A percentile compares a stretch with the other conserved stretches of the same genome.
Conservation (phyloP, 495 filamentous ascomycete species). For the Podospora conica region DNA sequence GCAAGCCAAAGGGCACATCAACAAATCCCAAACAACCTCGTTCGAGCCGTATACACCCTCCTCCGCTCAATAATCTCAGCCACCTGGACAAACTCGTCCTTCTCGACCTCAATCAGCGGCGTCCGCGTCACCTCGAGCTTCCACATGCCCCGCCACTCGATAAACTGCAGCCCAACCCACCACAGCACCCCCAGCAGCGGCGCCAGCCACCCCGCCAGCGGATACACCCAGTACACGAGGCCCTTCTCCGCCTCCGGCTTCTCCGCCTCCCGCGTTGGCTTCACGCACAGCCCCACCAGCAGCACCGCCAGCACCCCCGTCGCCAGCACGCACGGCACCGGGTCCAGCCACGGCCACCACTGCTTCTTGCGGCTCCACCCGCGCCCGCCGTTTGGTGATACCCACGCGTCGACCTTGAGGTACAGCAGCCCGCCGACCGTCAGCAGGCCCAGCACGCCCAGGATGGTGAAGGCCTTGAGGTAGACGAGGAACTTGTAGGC, state of each 20-base stretch:
- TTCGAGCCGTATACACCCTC: not conserved
- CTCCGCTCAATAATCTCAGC: conserved; percentile 1
- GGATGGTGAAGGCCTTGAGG: not conserved
- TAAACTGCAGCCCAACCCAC: not conserved
- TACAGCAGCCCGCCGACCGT: not conserved
- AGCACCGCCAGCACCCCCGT: not conserved
- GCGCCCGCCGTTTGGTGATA: not conserved
- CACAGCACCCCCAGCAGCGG: not conserved
- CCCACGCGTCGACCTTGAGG: conserved; percentile 3
- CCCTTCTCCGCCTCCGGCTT: not conserved
- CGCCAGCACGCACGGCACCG: not conserved
- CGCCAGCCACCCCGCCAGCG: not conserved
- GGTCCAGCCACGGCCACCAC: conserved; percentile 1
- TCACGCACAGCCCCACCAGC: conserved; percentile 1
- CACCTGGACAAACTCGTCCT: conserved; percentile 1
- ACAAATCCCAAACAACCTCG: too few species aligned
- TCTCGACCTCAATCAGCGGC: not conserved
- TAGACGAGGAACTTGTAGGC: not conserved
- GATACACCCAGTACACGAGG: not conserved
- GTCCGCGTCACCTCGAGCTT: not conserved
- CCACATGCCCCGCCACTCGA: not conserved
- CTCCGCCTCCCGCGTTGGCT: not conserved
- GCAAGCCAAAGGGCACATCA: too few species aligned
- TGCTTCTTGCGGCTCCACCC: not conserved
- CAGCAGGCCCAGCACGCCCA: not conserved